phyloP scores from a whole-genome alignment of 148 eudicot species.

The Cornus controversa region DNA sequence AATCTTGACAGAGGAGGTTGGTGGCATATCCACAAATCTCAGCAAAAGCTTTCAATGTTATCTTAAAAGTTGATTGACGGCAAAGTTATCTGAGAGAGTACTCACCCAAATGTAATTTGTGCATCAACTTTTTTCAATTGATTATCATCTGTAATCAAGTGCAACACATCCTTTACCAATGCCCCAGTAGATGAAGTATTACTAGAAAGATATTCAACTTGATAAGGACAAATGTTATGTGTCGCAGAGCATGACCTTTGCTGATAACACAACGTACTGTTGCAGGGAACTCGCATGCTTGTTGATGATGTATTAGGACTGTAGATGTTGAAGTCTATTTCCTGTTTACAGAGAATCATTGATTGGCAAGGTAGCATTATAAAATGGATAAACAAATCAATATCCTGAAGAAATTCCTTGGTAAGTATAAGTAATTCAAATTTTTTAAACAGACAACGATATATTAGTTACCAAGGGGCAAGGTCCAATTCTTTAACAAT shows the following conservation, averaged over 20 bases:
- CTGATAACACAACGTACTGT: constrained; percentile 43
- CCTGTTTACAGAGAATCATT: constrained; percentile 21
- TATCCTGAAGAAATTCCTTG: not conserved
- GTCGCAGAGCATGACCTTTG: constrained; percentile 38
- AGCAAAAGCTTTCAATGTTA: not conserved
- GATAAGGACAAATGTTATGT: constrained; percentile 52
- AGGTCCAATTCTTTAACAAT: not conserved
- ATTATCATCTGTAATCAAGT: constrained; percentile 48
- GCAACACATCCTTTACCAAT: constrained; percentile 74
- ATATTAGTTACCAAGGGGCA: too few species aligned
- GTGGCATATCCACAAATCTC: not conserved
- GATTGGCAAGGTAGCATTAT: not conserved
- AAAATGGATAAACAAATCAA: not conserved
- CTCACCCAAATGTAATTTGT: constrained; percentile 70
- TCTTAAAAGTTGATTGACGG: not conserved
- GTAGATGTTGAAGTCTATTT: constrained; percentile 54
- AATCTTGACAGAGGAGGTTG: not conserved
- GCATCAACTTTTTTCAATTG: constrained; percentile 43
- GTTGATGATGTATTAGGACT: constrained; percentile 68
- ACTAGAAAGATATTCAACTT: constrained; percentile 49
- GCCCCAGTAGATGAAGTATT: constrained; percentile 73
- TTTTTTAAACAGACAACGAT: too few species aligned
- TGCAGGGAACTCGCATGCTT: constrained; percentile 55
- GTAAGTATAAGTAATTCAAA: too few species aligned
- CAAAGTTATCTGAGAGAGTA: constrained; percentile 4